These are phyloP conservation scores for Polyplosphaeria fusca DNA, from an alignment of 495 filamentous ascomycete genomes.

Conservation along the genomic window DNA sequence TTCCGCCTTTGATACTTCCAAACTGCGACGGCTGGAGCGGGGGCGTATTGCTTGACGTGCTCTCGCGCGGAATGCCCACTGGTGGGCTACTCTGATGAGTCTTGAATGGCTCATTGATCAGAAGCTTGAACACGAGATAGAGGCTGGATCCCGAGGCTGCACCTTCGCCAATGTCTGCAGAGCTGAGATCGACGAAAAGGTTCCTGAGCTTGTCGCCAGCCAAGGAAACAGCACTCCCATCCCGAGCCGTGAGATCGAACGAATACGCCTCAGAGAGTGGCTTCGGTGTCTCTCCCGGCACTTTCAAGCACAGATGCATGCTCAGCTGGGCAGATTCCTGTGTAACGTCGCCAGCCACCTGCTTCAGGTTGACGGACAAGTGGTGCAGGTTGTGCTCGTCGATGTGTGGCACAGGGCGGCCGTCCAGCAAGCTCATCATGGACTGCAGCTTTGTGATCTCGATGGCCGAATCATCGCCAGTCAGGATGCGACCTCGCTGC, in stretches of 20 bases:
- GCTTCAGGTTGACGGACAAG: constrained; percentile 77
- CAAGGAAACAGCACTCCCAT: constrained; percentile 39
- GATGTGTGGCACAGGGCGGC: constrained; percentile 59
- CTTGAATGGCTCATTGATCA: constrained; percentile 52
- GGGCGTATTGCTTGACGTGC: constrained; percentile 36
- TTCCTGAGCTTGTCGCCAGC: constrained; percentile 67
- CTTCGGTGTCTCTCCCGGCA: constrained; percentile 55
- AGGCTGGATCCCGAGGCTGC: constrained; percentile 63
- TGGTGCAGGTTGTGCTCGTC: constrained; percentile 79
- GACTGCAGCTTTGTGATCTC: constrained; percentile 89
- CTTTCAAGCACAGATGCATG: constrained; percentile 73
- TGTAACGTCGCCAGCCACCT: constrained; percentile 67
- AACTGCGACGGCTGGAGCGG: constrained; percentile 40
- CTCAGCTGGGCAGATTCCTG: constrained; percentile 67
- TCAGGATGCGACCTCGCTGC: constrained; percentile 78
- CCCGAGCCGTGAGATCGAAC: constrained; percentile 72
- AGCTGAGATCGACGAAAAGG: constrained; percentile 78
- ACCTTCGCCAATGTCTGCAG: constrained; percentile 78
- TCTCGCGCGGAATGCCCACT: constrained; percentile 41
- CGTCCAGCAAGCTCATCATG: constrained; percentile 89
- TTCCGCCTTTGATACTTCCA: constrained; percentile 54
- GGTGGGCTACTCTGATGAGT: constrained; percentile 31
- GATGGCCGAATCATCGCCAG: constrained; percentile 87
- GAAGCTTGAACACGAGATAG: constrained; percentile 80
- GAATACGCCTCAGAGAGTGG: constrained; percentile 79